These are phyloP conservation scores for Rhazya stricta DNA, from an alignment of 257 asterid species.

Conservation along the genomic window DNA sequence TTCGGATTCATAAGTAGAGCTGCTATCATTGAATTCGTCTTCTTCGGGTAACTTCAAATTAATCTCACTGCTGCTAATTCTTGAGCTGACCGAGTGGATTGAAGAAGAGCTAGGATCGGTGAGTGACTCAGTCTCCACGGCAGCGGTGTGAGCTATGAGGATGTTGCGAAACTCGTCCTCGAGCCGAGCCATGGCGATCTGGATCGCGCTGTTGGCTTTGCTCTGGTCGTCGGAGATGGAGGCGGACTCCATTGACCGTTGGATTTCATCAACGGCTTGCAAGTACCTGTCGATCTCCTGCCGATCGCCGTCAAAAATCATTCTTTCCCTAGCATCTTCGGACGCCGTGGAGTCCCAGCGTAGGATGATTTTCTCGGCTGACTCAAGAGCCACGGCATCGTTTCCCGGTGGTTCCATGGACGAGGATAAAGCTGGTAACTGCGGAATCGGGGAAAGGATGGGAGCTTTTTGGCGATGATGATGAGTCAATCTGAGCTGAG, in stretches of 20 bases:
- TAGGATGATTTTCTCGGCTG: slow-evolving; percentile 58
- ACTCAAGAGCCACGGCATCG: slow-evolving; percentile 24
- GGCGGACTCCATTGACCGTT: slow-evolving; percentile 39
- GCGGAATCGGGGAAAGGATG: slow-evolving; percentile 13
- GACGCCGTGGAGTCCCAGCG: slow-evolving; percentile 90
- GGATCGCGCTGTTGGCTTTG: slow-evolving; percentile 41
- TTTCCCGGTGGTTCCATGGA: slow-evolving; percentile 65
- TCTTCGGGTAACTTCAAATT: slow-evolving; percentile 35
- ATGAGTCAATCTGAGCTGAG: slow-evolving; percentile 8
- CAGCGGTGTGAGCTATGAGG: slow-evolving; percentile 56
- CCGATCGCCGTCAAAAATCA: slow-evolving; percentile 79
- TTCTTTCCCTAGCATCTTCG: slow-evolving; percentile 57
- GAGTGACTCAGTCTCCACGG: slow-evolving; percentile 55
- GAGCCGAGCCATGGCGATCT: slow-evolving; percentile 96
- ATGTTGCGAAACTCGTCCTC: slow-evolving; percentile 92
- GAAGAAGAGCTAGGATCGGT: slow-evolving; percentile 29
- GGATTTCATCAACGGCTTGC: slow-evolving; percentile 78
- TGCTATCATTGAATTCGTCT: slow-evolving; percentile 27
- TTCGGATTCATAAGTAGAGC: slow-evolving; percentile 9
- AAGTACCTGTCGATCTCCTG: slow-evolving; percentile 68
- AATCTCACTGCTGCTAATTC: slow-evolving; percentile 27
- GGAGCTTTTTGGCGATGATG: neutral
- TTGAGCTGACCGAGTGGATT: neutral
- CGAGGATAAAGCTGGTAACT: neutral
- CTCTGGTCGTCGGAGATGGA: slow-evolving; percentile 40